Base-by-base conservation (phyloP, 2,329 filamentous ascomycete genomes). In the Fusarium nanum region DNA sequence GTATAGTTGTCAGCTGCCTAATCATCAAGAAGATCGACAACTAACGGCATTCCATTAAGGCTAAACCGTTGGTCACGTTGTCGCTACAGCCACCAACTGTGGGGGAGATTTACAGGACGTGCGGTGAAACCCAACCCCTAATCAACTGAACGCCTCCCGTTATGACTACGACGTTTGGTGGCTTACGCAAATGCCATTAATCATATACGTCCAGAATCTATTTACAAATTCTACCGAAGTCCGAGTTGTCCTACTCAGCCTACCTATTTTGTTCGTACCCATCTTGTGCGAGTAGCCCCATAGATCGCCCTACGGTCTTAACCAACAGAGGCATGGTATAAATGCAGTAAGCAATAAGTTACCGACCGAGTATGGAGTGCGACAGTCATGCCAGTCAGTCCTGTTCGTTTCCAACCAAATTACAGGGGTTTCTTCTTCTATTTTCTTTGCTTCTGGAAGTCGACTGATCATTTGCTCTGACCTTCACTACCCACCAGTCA, bases 261-360 rank as follows among this genome's bases (percentile, higher is more conserved):
- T 44, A 10, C 32, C 34, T 44, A 7, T 44, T 23, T 44, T 18
- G 14, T 25, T 44, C n/a, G 20, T 25, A 16, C 6, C 14, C 41
- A 22, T 23, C 20, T 44, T 23, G 41, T 16, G 34, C 34, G 40
- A 54, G 25, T n/a, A 54, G 61, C 49, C 44, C 60, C 60, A 64
- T 59, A 52, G 59, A 68, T 68, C 60, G 54, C 11, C 66, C 65
- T 45, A 53, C 60, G 52, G 65, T 40, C 68, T 71, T 71, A 72
- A 23, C 69, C 69, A 53, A 71, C 68, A 67, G 56, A 49, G 69
- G 65, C 57, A 70, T 63, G 69, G 68, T 71, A 54, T 64, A 56
- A 60, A 71, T 71, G 69, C 60, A 72, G 42, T 71, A 70, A 70
- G 66, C 67, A 66, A 46, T 45, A 49, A 48, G 41, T 32, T 46